Base-by-base conservation (phyloP, 805 yeast species). In the Huiozyma sinensis region DNA sequence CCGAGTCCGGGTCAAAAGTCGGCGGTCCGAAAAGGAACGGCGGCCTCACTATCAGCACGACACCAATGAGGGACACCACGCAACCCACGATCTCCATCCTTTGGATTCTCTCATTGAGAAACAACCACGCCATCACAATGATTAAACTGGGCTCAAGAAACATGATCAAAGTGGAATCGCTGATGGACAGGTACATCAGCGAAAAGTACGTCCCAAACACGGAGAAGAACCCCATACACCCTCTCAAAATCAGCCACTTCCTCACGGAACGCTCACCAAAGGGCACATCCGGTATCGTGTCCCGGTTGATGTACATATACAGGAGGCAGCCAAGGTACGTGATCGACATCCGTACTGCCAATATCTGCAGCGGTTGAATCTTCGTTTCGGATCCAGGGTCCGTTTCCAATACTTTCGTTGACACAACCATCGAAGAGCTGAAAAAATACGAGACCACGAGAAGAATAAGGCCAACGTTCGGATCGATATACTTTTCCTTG, bases 81-180 rank as follows among this genome's bases (percentile, higher is more conserved):
- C 88, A 81, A 33, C 94, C 88, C 0, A 72, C 55, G 0, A 79
- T 83, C 62, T 89, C 95, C n/a, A 77, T 54, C 35, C 69, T 50
- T 4, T 86, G 74, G 60, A 83, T 82, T 7, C 72, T 61, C 56
- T 88, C 96, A 37, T 75, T 71, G 29, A 88, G 63, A 4, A 83
- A 57, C 2, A 76, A 47, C 71, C 80, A 79, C 0, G 95, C 95
- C 44, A 81, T 61, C 28, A 86, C 61, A 0, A 86, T 83, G 0
- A 95, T 83, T 12, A 83, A 73, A 44, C 84, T 72, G 0, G 97
- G 97, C 0, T 78, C 70, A 54, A 88, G 61, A 52, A 88, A 88
- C 2, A 90, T 78, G 41, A 88, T 80, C 10, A 83, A 81, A 1
- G 85, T 79, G 0, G 92, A 84, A 56, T 88, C 96, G 8, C 89